phyloP scores from a whole-genome alignment of 129 eudicot species.

The Escallonia herrerae region DNA sequence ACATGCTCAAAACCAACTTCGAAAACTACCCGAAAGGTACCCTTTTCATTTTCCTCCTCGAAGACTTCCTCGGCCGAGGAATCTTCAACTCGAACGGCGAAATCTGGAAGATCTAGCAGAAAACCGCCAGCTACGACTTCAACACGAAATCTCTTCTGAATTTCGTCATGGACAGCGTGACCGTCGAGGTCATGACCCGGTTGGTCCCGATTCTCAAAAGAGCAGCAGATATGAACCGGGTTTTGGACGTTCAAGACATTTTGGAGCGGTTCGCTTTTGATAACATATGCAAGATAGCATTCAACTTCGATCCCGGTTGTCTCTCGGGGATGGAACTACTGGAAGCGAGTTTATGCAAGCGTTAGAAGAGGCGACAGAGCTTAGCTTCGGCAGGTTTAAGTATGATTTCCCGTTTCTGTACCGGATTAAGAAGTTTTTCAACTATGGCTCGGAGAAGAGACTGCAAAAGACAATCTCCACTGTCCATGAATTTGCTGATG shows the following conservation, averaged over 20 bases:
- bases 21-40: constrained; percentile 80
- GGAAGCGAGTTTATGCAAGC: constrained; percentile 69
- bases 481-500: no score
- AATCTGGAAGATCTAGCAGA: constrained; percentile 59
- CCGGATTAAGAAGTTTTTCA: constrained; percentile 29
- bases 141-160: constrained; percentile 55
- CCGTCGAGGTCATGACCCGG: constrained; percentile 30
- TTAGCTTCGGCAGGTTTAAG: constrained; percentile 56
- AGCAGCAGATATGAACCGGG: constrained; percentile 18
- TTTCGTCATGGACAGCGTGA: constrained; percentile 43
- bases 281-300: constrained; percentile 67
- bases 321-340: constrained; percentile 35
- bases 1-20: constrained; percentile 69
- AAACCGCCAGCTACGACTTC: constrained; percentile 77
- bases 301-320: constrained; percentile 72
- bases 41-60: constrained; percentile 44
- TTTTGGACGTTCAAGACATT: constrained; percentile 60
- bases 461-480: no score
- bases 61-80: constrained; percentile 74
- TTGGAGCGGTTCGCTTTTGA: constrained; percentile 80
- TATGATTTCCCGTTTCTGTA: constrained; percentile 25
- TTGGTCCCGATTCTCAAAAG: constrained; percentile 42
- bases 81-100: constrained; percentile 78
- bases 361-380: constrained; percentile 61
- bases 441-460: no score